phyloP scores from a whole-genome alignment of 306 rosid genomes.

The Vachellia pachyceras region DNA sequence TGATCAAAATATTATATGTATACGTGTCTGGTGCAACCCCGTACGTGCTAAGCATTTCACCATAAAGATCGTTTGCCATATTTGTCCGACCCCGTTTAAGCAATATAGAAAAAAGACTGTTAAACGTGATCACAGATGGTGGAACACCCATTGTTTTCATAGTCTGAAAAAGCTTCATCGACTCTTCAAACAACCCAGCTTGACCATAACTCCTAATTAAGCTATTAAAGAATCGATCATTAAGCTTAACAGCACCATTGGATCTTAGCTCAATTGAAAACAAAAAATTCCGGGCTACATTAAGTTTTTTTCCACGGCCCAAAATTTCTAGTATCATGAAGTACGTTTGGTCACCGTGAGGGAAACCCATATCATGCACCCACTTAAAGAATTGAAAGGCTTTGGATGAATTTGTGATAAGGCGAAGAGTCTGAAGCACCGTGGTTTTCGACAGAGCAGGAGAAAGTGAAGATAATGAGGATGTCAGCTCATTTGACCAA shows the following conservation, averaged over 20 bases:
- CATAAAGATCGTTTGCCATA: conserved; percentile 64
- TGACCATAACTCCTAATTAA: conserved; percentile 65
- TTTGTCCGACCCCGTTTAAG: conserved; percentile 76
- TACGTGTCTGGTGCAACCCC: conserved; percentile 69
- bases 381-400: conserved; percentile 72
- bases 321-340: conserved; percentile 64
- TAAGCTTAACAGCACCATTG: conserved; percentile 65
- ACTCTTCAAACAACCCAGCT: conserved; percentile 80
- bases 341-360: conserved; percentile 61
- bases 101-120: conserved; percentile 60
- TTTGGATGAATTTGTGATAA: conserved; percentile 50
- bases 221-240: conserved; percentile 73
- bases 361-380: conserved; percentile 61
- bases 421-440: conserved; percentile 66
- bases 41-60: conserved; percentile 76
- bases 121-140: too few relatives aligned
- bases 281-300: conserved; percentile 71
- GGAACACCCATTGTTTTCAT: conserved; percentile 71
- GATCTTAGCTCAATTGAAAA: conserved; percentile 73
- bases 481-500: conserved; percentile 54
- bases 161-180: conserved; percentile 60
- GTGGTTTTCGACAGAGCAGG: conserved; percentile 63
- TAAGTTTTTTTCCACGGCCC: conserved; percentile 65
- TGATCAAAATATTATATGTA: conserved; percentile 73
- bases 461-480: conserved; percentile 55